Conservation (phyloP, 139 green algal genomes). For the Micromonas pusilla region DNA sequence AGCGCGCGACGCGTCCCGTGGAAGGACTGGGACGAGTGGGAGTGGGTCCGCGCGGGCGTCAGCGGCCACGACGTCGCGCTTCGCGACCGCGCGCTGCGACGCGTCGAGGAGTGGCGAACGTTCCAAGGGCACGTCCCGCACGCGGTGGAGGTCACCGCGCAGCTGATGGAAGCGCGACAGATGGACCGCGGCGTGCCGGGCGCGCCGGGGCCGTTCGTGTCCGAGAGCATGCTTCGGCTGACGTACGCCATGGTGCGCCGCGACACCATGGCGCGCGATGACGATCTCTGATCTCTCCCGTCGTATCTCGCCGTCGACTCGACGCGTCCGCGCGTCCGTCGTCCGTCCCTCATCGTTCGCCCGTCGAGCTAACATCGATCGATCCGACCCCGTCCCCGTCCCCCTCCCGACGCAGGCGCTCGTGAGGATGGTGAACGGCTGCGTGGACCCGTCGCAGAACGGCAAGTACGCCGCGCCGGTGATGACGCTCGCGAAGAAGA, state of each 20-base stretch:
- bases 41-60: neutral
- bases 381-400: neutral
- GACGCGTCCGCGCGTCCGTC: too few relatives aligned
- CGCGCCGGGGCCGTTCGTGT: neutral
- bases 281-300: too few relatives aligned
- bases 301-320: too few relatives aligned
- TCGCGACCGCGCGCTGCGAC: neutral
- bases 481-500: neutral
- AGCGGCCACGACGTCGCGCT: neutral
- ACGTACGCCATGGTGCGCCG: neutral
- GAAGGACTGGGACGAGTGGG: neutral
- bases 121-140: neutral
- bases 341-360: neutral
- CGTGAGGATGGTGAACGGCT: neutral
- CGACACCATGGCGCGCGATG: too few relatives aligned
- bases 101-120: neutral
- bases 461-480: conserved; percentile 8
- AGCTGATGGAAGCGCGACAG: neutral
- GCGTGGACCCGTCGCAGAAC: neutral
- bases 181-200: neutral
- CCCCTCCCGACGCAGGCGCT: neutral
- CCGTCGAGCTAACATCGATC: neutral
- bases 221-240: neutral
- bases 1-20: too few relatives aligned
- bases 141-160: neutral